Percentiles rank a stretch among this genome's conserved stretches.
Evolutionary conservation across 441 rosid species (phyloP).

Genomic region (Theobroma grandiflorum): DNA sequence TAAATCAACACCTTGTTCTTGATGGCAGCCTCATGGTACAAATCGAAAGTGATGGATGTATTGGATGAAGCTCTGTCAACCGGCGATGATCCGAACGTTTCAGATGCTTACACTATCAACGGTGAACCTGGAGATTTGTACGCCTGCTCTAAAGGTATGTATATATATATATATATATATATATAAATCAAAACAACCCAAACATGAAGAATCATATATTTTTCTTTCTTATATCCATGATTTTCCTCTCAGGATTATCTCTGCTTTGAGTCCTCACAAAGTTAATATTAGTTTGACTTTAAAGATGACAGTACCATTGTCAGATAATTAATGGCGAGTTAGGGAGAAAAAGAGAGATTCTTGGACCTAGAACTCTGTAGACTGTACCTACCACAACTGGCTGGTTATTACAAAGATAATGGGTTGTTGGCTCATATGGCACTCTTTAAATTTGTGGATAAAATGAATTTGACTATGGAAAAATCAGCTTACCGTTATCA

Average conservation of each 20-base stretch:
- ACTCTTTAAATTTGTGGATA: too few species aligned
- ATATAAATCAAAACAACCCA: not conserved
- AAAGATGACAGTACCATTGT: not conserved
- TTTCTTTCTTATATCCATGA: too few species aligned
- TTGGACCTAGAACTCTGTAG: not conserved
- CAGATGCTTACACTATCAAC: slow-evolving; percentile 52
- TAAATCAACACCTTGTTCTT: slow-evolving; percentile 30
- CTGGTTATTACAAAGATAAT: not conserved
- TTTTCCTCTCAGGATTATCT: not conserved
- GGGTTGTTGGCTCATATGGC: too few species aligned
- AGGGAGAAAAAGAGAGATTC: too few species aligned
- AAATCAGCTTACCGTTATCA: not conserved
- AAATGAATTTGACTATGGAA: not conserved
- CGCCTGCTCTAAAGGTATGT: slow-evolving; percentile 48
- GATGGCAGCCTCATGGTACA: slow-evolving; percentile 60
- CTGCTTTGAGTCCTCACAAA: not conserved
- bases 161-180: not conserved
- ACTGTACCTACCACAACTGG: not conserved
- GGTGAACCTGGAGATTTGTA: slow-evolving; percentile 53
- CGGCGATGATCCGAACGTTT: slow-evolving; percentile 45
- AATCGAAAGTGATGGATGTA: slow-evolving; percentile 30
- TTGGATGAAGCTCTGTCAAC: slow-evolving; percentile 23
- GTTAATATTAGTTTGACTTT: not conserved
- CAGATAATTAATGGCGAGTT: not conserved
- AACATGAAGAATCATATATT: not conserved